Evolutionary conservation across 441 rosid genomes (phyloP).

Genomic region (Pelargonium cotyledonis): DNA sequence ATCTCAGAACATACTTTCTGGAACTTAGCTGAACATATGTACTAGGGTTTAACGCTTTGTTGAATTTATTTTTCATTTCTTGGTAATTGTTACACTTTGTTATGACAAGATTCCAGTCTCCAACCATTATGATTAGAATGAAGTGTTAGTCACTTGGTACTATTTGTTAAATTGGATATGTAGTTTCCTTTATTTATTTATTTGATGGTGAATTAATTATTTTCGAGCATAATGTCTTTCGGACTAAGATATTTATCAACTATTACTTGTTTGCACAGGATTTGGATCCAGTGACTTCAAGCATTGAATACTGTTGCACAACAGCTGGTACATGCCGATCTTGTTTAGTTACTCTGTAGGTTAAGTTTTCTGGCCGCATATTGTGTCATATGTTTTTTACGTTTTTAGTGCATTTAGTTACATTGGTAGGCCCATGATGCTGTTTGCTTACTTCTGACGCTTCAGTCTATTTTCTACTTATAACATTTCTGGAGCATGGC

Average conservation of each 20-base stretch:
- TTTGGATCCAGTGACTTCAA: constrained; percentile 68
- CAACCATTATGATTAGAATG: not conserved
- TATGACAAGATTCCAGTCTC: not conserved
- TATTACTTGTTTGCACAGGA: constrained; percentile 35
- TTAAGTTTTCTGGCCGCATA: constrained; percentile 13
- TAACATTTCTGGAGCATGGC: not conserved
- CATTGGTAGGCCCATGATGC: not conserved
- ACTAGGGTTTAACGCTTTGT: not conserved
- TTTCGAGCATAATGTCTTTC: not conserved
- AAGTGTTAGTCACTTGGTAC: not conserved
- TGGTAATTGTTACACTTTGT: not conserved
- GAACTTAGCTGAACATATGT: not conserved
- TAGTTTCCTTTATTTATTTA: no score
- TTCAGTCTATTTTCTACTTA: not conserved
- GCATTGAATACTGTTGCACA: constrained; percentile 66
- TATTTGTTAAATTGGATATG: constrained; percentile 2
- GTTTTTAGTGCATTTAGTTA: not conserved
- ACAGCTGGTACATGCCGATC: constrained; percentile 63
- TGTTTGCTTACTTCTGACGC: not conserved
- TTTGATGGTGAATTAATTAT: not conserved
- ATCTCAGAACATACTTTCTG: not conserved
- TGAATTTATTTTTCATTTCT: not conserved
- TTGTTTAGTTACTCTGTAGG: constrained; percentile 11
- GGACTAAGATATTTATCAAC: not conserved
- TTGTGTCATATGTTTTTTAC: not conserved